Evolutionary conservation across 2,329 filamentous ascomycete genomes (phyloP), one percentile per base, ranked within the genome.

Genomic region (Alternaria triticimaculans): DNA sequence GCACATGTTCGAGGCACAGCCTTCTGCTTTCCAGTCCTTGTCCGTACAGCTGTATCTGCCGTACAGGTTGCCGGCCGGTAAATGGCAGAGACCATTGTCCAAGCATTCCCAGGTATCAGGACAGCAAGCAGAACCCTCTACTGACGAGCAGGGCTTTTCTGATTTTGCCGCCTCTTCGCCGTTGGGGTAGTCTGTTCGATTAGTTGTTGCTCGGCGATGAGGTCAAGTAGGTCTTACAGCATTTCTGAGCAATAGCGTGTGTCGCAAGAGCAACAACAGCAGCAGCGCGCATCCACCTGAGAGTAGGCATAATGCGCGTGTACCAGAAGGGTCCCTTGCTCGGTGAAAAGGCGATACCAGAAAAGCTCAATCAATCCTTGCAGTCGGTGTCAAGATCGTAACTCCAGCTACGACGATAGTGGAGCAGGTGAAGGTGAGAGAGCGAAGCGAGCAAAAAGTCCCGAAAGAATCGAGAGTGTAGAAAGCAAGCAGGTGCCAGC

Each of bases 21-120:
- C 73, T 21, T 70, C 64, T 2, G 75, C 68, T 11, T 78, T 67
- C 78, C 77, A 80, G 21, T 51, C 64, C 66, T 77, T 63, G 62
- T 80, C 77, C 2, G 78, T 79, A 62, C 78, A 80, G 64, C 76
- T 77, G 53, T 80, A 80, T 37, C 75, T 59, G 25, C 77, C 78
- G 41, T 72, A 73, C 3, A 78, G 55, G 1, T 76, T 70, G 18
- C 61, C 63, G 2, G 68, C 51, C 15, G 69, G 68, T 58, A 77
- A 75, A 51, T 79, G 64, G 60, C 78, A 80, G 7, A 79, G 70
- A n/a, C 78, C 78, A 55, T 80, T 80, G 64, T 78, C 74, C 30
- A 80, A 71, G 50, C 78, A 80, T 54, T 77, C 28, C 76, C 77
- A 80, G 12, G 72, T 77, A 18, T 76, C 68, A 6, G 78, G 78